A percentile compares a stretch with the other conserved stretches of the same genome.
phyloP scores from a whole-genome alignment of 2,329 filamentous ascomycete genomes.

The Fonsecaea nubica region DNA sequence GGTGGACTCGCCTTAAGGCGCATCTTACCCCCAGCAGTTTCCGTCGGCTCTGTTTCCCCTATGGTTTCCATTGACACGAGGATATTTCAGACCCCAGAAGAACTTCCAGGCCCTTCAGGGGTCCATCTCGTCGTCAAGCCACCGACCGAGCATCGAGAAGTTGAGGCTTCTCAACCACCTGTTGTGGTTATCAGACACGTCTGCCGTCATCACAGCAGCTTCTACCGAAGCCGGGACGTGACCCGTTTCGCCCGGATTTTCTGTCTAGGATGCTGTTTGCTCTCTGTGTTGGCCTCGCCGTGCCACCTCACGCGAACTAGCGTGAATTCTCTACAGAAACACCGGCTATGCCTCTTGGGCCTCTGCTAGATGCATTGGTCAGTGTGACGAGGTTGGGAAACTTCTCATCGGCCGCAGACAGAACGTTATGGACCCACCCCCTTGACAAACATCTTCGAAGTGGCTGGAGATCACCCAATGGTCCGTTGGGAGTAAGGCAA shows the following conservation, averaged over 20 bases:
- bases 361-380: background rate
- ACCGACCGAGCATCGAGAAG: background rate
- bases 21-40: background rate
- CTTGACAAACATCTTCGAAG: background rate
- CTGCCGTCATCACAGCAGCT: background rate
- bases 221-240: too few relatives aligned
- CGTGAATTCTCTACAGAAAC: background rate
- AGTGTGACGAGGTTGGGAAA: background rate
- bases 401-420: background rate
- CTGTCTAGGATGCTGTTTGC: background rate
- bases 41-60: background rate
- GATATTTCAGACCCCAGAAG: background rate
- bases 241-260: background rate
- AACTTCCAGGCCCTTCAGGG: background rate
- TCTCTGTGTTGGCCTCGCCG: background rate
- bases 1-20: background rate
- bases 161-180: background rate
- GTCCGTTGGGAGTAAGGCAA: background rate
- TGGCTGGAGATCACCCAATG: background rate
- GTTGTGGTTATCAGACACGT: background rate
- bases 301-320: background rate
- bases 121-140: background rate
- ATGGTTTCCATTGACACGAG: background rate
- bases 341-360: background rate
- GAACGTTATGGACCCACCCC: background rate